Evolutionary conservation across 495 filamentous ascomycete genomes (phyloP).

Genomic region (Lindgomyces ingoldianus): DNA sequence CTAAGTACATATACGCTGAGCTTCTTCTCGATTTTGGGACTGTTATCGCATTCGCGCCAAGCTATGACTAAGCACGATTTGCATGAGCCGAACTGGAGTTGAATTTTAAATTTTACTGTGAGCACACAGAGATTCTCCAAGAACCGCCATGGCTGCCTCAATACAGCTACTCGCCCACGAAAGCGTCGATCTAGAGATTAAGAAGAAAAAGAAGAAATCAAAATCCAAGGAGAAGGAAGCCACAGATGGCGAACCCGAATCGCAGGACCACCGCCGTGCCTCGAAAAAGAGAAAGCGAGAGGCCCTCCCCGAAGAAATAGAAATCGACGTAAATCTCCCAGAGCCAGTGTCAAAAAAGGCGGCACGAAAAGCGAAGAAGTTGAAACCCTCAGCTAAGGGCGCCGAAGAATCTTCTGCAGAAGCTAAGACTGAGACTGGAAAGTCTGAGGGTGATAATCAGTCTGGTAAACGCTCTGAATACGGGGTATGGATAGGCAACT

Average conservation of each 20-base stretch:
- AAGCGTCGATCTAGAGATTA: no score
- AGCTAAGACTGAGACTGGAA: constrained; percentile 31
- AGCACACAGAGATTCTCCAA: no score
- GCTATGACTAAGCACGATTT: background rate
- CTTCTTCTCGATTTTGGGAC: no score
- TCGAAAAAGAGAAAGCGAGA: constrained; percentile 47
- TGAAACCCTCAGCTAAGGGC: constrained; percentile 42
- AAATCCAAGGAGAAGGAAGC: constrained; percentile 1
- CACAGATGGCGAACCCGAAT: background rate
- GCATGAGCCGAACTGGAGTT: no score
- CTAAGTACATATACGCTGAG: no score
- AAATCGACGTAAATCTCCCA: constrained; percentile 82
- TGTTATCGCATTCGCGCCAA: no score
- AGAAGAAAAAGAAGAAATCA: constrained; percentile 16
- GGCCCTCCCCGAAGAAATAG: constrained; percentile 57
- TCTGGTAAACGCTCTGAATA: constrained; percentile 65
- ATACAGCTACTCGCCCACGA: background rate
- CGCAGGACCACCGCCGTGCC: background rate
- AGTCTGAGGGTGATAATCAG: constrained; percentile 44
- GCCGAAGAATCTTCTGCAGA: background rate
- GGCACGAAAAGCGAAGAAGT: constrained; percentile 44
- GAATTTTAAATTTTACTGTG: no score
- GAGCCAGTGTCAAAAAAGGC: constrained; percentile 91
- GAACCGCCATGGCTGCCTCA: background rate
- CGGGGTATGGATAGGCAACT: constrained; percentile 95